These are phyloP conservation scores for Viscum album DNA, from an alignment of 177 flowering plant genomes.

Conservation along the genomic window DNA sequence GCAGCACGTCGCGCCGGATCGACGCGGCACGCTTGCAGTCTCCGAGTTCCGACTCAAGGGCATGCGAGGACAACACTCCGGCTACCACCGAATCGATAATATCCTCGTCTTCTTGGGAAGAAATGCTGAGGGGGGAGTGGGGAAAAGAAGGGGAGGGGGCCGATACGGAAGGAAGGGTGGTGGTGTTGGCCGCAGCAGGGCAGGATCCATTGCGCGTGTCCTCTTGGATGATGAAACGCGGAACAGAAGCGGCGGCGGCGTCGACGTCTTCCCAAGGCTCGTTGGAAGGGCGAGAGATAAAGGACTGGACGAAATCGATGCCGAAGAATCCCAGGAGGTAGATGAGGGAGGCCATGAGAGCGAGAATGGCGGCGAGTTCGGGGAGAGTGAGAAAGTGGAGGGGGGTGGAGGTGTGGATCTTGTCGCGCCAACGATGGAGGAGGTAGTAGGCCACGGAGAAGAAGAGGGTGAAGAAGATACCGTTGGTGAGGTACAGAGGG, in stretches of 20 bases:
- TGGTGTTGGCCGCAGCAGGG: constrained; percentile 16
- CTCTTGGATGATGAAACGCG: constrained; percentile 12
- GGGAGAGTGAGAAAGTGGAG: constrained; percentile 38
- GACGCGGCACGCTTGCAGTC: constrained; percentile 37
- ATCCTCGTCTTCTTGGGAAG: constrained; percentile 35
- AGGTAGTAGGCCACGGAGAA: constrained; percentile 37
- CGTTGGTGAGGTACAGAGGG: constrained; percentile 36
- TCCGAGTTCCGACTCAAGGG: constrained; percentile 40
- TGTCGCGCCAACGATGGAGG: constrained; percentile 44
- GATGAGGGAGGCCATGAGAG: constrained; percentile 32
- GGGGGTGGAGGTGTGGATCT: constrained; percentile 42
- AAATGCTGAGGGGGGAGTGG: background rate
- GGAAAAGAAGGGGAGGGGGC: too few species aligned
- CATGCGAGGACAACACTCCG: constrained; percentile 35
- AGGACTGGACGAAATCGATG: constrained; percentile 37
- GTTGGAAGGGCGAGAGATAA: constrained; percentile 20
- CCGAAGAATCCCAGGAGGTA: constrained; percentile 45
- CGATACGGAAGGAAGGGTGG: background rate
- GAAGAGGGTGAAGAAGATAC: constrained; percentile 35
- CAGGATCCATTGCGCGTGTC: constrained; percentile 9
- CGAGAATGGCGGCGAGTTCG: constrained; percentile 32
- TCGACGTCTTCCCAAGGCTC: constrained; percentile 19
- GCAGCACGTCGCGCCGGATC: constrained; percentile 38
- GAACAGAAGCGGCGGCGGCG: too few species aligned
- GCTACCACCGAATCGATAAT: constrained; percentile 30